A percentile compares a stretch with the other conserved stretches of the same genome.
phyloP scores from a whole-genome alignment of 148 eudicot species.

The Rhododendron griersonianum region DNA sequence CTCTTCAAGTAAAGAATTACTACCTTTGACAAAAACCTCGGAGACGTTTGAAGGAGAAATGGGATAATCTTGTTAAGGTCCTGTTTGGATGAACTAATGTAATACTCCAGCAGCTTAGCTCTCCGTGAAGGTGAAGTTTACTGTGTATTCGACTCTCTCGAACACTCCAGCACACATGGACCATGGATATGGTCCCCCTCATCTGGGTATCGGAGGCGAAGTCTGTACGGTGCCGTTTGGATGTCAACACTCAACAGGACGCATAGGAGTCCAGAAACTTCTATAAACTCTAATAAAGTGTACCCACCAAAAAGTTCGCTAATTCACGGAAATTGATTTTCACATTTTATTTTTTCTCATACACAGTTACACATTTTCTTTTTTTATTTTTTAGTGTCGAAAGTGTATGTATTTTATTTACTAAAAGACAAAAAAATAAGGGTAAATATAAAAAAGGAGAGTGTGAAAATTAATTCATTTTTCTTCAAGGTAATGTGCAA shows the following conservation, averaged over 20 bases:
- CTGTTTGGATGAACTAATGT: not conserved
- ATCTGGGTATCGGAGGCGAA: not conserved
- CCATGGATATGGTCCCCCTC: not conserved
- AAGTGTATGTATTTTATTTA: too few relatives aligned
- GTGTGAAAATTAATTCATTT: too few relatives aligned
- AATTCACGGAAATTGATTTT: not conserved
- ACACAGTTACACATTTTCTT: too few relatives aligned
- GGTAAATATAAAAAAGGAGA: too few relatives aligned
- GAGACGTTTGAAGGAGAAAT: not conserved
- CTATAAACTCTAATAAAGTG: not conserved
- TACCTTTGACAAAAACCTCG: not conserved
- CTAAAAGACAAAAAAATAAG: too few relatives aligned
- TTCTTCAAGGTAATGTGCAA: not conserved
- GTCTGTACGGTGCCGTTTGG: not conserved
- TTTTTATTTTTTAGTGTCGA: too few relatives aligned
- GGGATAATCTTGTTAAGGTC: not conserved
- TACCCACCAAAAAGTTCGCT: not conserved
- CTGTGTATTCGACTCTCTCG: not conserved
- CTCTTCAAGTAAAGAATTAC: conserved; percentile 4
- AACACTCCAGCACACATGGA: not conserved
- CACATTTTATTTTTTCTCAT: too few relatives aligned
- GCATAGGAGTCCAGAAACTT: not conserved
- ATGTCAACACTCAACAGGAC: not conserved
- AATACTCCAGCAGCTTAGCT: not conserved
- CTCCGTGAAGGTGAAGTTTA: not conserved